Percentiles rank a stretch among this genome's conserved stretches.
These are phyloP conservation scores for Heliamphora exappendiculata DNA, from an alignment of 148 eudicot genomes.

Conservation along the genomic window DNA sequence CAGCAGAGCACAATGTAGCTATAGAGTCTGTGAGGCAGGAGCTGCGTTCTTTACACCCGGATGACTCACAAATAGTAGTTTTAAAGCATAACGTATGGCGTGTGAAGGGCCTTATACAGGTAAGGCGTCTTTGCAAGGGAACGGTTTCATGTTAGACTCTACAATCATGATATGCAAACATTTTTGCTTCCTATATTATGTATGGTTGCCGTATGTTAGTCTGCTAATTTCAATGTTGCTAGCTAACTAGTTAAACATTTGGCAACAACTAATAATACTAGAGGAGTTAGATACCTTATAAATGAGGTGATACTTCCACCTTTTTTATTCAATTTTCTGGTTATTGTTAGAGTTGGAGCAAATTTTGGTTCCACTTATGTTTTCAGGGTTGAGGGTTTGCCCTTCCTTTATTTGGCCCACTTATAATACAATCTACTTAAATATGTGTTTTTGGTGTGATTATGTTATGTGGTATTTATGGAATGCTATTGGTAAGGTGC, in stretches of 20 bases:
- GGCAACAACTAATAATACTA: background rate
- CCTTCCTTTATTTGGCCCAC: background rate
- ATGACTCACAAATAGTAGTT: slow-evolving; percentile 77
- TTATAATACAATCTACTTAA: background rate
- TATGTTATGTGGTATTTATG: background rate
- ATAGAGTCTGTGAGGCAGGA: slow-evolving; percentile 73
- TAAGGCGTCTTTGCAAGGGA: slow-evolving; percentile 15
- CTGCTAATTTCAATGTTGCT: background rate
- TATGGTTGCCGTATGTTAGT: background rate
- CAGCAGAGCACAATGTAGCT: slow-evolving; percentile 71
- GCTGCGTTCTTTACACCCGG: slow-evolving; percentile 64
- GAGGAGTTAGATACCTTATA: background rate
- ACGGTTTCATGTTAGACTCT: background rate
- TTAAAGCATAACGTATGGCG: slow-evolving; percentile 86
- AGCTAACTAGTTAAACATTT: background rate
- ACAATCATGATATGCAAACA: background rate
- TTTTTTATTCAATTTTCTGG: background rate
- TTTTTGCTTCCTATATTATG: slow-evolving; percentile 1
- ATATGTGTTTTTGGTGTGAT: no score
- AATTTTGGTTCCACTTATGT: background rate
- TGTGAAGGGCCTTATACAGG: slow-evolving; percentile 87
- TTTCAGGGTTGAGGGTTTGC: background rate
- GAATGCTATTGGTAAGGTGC: background rate
- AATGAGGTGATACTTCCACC: background rate
- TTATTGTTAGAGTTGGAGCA: background rate